Conservation (phyloP, 208 protist species). For the Acanthamoeba castellanii region DNA sequence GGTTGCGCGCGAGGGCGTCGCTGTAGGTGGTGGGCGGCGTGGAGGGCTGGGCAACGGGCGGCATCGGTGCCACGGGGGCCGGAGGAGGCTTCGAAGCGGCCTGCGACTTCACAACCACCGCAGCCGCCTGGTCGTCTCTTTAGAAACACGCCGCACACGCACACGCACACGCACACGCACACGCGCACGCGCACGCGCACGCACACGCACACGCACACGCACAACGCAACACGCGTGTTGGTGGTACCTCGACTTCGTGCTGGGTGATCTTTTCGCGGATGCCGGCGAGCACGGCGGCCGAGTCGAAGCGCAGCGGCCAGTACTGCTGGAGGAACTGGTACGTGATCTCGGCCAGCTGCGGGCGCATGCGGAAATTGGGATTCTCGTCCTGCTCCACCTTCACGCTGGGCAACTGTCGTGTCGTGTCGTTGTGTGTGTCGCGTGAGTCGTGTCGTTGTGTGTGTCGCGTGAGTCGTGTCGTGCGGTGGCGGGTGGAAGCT, state of each 20-base stretch:
- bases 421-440: not conserved
- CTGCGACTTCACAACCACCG: not conserved
- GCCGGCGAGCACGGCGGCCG: conserved; percentile 10
- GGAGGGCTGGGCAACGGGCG: not conserved
- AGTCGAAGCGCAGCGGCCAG: conserved; percentile 63
- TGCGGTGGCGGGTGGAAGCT: not conserved
- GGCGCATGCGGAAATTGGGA: not conserved
- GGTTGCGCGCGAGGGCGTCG: not conserved
- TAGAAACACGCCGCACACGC: too few relatives aligned
- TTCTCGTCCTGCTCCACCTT: conserved; percentile 61
- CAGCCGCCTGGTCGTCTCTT: too few relatives aligned
- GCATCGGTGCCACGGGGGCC: not conserved
- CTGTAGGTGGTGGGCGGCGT: not conserved
- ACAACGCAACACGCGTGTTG: too few relatives aligned
- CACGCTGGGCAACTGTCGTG: not conserved
- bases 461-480: not conserved
- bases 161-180: too few relatives aligned
- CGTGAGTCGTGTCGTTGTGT: not conserved
- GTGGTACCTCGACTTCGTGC: not conserved
- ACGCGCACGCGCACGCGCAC: too few relatives aligned
- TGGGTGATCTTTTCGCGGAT: not conserved
- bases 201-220: too few relatives aligned
- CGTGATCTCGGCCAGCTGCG: conserved; percentile 44
- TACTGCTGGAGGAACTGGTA: conserved; percentile 45
- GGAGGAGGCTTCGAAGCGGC: not conserved